These are phyloP conservation scores for Heliamphora exappendiculata DNA, from an alignment of 148 eudicot species.

Conservation along the genomic window DNA sequence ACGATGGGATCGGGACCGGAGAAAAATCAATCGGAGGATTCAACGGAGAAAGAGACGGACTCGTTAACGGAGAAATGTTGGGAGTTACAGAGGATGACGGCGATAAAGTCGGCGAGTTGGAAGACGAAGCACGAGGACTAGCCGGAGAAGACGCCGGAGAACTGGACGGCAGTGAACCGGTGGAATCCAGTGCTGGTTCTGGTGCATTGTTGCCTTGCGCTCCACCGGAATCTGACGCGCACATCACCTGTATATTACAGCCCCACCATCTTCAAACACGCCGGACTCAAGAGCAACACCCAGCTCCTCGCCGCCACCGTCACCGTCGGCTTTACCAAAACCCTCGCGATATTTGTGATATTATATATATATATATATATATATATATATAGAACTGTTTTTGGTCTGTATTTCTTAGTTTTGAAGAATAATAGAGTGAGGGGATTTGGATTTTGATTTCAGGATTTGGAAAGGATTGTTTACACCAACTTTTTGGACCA, in stretches of 20 bases:
- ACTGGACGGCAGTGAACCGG: neutral
- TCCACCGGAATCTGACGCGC: neutral
- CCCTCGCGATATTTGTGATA: no score
- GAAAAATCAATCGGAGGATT: neutral
- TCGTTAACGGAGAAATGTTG: neutral
- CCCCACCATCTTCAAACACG: no score
- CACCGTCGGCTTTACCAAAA: no score
- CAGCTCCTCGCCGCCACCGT: no score
- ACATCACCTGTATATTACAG: no score
- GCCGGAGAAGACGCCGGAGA: neutral
- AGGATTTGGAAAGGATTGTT: constrained; percentile 61
- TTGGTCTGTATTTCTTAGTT: no score
- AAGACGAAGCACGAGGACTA: no score
- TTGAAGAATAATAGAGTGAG: neutral
- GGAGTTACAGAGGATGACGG: neutral
- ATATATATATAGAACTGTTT: no score
- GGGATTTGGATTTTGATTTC: constrained; percentile 48
- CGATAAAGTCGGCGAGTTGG: neutral
- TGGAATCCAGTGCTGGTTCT: neutral
- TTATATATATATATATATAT: no score
- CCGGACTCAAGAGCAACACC: no score
- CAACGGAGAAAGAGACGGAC: neutral
- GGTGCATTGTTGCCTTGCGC: neutral
- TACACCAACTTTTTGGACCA: constrained; percentile 21
- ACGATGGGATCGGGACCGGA: no score